Base-by-base conservation (phyloP, 169 alveolate genomes). In the Eimeria mitis region DNA sequence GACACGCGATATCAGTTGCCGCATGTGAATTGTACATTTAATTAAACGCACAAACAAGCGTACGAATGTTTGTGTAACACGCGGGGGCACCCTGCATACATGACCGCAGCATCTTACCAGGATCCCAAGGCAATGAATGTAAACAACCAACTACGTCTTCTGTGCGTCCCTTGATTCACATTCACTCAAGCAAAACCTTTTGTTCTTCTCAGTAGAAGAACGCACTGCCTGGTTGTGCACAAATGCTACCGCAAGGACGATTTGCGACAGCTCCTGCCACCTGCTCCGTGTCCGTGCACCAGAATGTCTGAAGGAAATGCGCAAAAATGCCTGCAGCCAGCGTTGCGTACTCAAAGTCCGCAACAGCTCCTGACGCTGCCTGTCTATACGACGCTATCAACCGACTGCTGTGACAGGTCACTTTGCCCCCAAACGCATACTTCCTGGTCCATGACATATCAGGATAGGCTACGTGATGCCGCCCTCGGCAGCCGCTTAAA, bases 221-320 rank as follows among this genome's bases (percentile, higher is more conserved):
- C 78, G 49, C 47, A 70, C 78, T 70, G 78, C 78, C 78, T 70
- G 78, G 49, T 70, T n/a, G 23, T 9, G 1, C 78, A 70, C 78
- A 13, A 6, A 70, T 31, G 7, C 49, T n/a, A 3, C 28, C 78
- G 1, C 9, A 3, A 34, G 49, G 49, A 31, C 11, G 8, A 16
- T 14, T 54, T 54, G 61, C 19, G 61, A 4, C 19, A 9, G 28
- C 47, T 6, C 23, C 19, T 1, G 68, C 49, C 78, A 28, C 28
- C 28, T 0, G 56, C 44, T 34, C 23, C 49, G 0, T 34, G 3
- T 34, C 49, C 78, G 49, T 31, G 78, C 78, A 6, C 78, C 78
- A 34, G 78, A 0, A 14, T 13, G 23, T 70, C n/a, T n/a, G 2
- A 70, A 31, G 3, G 23, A 70, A 11, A 49, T 14, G 28, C 44